phyloP scores from a whole-genome alignment of 148 eudicot species.

The Nepenthes gracilis region DNA sequence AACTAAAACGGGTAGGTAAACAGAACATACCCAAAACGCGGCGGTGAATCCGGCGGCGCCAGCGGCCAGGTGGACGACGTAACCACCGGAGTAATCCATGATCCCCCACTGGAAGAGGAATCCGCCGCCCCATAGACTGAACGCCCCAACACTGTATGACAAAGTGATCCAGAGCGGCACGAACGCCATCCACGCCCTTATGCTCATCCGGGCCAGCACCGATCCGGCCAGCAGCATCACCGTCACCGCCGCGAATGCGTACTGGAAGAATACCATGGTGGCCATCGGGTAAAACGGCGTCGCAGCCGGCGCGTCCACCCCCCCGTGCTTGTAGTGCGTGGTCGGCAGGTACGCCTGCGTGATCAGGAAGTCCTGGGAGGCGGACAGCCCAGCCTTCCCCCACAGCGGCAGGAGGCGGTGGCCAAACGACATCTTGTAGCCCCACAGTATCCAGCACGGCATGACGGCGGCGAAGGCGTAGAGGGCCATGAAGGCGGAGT shows the following conservation, averaged over 20 bases:
- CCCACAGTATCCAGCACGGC: constrained; percentile 17
- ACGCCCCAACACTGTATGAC: constrained; percentile 12
- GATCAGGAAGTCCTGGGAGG: constrained; percentile 8
- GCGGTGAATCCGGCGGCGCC: constrained; percentile 13
- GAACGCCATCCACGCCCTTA: constrained; percentile 15
- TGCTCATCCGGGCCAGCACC: constrained; percentile 10
- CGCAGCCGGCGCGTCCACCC: not conserved
- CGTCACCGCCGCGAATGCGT: constrained; percentile 10
- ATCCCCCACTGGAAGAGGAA: constrained; percentile 18
- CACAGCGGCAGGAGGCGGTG: constrained; percentile 9
- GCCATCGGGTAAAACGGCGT: constrained; percentile 11
- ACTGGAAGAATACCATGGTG: constrained; percentile 15
- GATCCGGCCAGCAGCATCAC: constrained; percentile 13
- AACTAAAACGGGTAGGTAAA: no score
- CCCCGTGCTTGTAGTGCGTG: not conserved
- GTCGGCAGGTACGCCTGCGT: constrained; percentile 9
- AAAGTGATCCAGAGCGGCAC: constrained; percentile 18
- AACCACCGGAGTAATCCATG: constrained; percentile 16
- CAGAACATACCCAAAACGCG: constrained; percentile 10
- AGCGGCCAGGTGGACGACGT: constrained; percentile 15
- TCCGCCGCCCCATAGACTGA: constrained; percentile 12
- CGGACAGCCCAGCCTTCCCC: constrained; percentile 11
- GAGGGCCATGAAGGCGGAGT: constrained; percentile 20
- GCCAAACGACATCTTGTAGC: constrained; percentile 17
- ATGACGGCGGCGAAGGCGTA: constrained; percentile 14